Conservation (phyloP, 2,329 filamentous ascomycete genomes). For the Verticillium longisporum region DNA sequence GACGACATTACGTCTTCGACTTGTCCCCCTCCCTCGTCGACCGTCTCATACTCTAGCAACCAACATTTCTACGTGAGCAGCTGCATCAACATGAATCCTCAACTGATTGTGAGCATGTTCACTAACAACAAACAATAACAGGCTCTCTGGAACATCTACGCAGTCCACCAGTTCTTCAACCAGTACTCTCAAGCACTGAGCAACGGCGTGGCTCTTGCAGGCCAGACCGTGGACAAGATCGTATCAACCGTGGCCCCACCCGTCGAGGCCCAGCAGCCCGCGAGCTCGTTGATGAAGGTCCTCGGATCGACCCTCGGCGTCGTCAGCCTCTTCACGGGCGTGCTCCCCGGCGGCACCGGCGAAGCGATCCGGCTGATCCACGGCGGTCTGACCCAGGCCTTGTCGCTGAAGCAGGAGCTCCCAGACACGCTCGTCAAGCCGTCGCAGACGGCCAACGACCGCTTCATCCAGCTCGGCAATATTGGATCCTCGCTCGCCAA, state of each 20-base stretch:
- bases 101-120: too few species aligned
- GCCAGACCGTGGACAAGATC: slow-evolving; percentile 17
- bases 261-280: slow-evolving; percentile 11
- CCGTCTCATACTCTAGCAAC: slow-evolving; percentile 12
- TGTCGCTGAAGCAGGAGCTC: slow-evolving; percentile 8
- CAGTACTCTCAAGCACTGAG: slow-evolving; percentile 18
- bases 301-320: slow-evolving; percentile 11
- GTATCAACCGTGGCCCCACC: slow-evolving; percentile 16
- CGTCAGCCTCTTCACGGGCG: slow-evolving; percentile 12
- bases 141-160: slow-evolving; percentile 20
- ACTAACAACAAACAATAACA: neutral
- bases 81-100: neutral
- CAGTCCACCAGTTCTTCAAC: slow-evolving; percentile 20
- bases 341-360: slow-evolving; percentile 14
- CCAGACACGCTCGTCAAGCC: slow-evolving; percentile 5
- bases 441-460: slow-evolving; percentile 15
- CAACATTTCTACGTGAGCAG: slow-evolving; percentile 18
- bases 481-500: slow-evolving; percentile 14
- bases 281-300: slow-evolving; percentile 10
- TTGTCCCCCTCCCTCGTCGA: slow-evolving; percentile 12
- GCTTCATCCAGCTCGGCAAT: slow-evolving; percentile 17
- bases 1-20: slow-evolving; percentile 17
- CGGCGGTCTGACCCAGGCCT: slow-evolving; percentile 8
- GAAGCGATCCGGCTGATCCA: slow-evolving; percentile 11
- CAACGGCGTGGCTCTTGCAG: slow-evolving; percentile 16